phyloP scores from a whole-genome alignment of 2,329 filamentous ascomycete genomes.

The Fusarium nanum region DNA sequence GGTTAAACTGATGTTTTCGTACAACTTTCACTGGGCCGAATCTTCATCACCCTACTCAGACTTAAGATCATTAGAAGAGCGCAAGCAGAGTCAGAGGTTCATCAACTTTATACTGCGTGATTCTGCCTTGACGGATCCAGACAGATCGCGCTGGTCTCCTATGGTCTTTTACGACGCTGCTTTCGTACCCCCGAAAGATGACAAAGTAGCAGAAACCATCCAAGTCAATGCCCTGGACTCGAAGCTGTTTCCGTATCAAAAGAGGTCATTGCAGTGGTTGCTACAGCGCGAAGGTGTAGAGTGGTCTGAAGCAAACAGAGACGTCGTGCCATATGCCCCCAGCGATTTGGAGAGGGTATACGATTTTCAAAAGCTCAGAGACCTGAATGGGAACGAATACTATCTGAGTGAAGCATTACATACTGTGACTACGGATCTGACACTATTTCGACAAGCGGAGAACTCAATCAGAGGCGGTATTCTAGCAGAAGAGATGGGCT shows the following conservation, averaged over 20 bases:
- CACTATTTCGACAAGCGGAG: constrained; percentile 57
- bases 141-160: constrained; percentile 54
- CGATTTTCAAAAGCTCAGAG: constrained; percentile 51
- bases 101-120: constrained; percentile 53
- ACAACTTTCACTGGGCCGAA: constrained; percentile 59
- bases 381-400: constrained; percentile 53
- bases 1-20: constrained; percentile 48
- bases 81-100: constrained; percentile 50
- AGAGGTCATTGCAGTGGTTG: constrained; percentile 76
- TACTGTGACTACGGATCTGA: constrained; percentile 63
- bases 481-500: constrained; percentile 83
- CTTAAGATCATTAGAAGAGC: constrained; percentile 48
- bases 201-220: constrained; percentile 54
- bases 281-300: constrained; percentile 72
- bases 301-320: constrained; percentile 51
- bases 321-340: constrained; percentile 34
- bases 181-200: constrained; percentile 65
- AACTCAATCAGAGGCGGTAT: constrained; percentile 69
- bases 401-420: constrained; percentile 74
- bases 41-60: constrained; percentile 49
- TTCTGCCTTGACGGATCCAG: background rate
- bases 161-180: constrained; percentile 77
- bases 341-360: constrained; percentile 27
- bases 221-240: constrained; percentile 59
- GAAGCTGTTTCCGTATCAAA: constrained; percentile 77